Evolutionary conservation across 306 rosid genomes (phyloP).

Genomic region (Abrus pulchellus): DNA sequence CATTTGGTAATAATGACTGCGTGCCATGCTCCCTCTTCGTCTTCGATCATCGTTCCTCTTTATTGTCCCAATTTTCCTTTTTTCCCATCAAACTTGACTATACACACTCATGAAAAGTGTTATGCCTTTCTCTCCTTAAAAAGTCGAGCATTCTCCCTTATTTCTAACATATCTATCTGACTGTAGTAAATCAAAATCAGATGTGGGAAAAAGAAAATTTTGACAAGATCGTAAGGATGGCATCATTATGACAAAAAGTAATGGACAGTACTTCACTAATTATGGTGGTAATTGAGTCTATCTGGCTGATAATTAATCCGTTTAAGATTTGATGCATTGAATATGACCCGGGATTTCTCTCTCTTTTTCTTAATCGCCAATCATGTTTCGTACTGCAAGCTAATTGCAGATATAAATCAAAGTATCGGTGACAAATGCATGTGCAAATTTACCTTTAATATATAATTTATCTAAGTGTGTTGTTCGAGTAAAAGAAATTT

Average conservation of each 20-base stretch:
- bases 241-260: slow-evolving; percentile 28
- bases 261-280: slow-evolving; percentile 13
- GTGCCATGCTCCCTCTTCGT: not conserved
- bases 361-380: slow-evolving; percentile 26
- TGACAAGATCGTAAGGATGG: slow-evolving; percentile 27
- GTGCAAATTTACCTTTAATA: slow-evolving; percentile 40
- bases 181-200: slow-evolving; percentile 34
- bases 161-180: slow-evolving; percentile 38
- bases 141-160: slow-evolving; percentile 23
- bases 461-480: no score
- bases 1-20: slow-evolving; percentile 20
- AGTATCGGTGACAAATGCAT: slow-evolving; percentile 36
- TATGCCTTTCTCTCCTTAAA: not conserved
- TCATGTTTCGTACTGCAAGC: slow-evolving; percentile 17
- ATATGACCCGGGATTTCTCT: not conserved
- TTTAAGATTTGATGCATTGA: slow-evolving; percentile 39
- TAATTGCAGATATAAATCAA: slow-evolving; percentile 2
- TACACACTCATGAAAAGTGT: slow-evolving; percentile 36
- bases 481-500: no score
- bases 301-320: not conserved
- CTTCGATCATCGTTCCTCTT: slow-evolving; percentile 12
- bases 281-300: slow-evolving; percentile 31
- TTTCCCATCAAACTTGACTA: slow-evolving; percentile 22
- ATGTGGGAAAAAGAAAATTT: slow-evolving; percentile 30
- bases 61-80: not conserved